Evolutionary conservation across 306 rosid species (phyloP).

Genomic region (Amphicarpaea edgeworthii): DNA sequence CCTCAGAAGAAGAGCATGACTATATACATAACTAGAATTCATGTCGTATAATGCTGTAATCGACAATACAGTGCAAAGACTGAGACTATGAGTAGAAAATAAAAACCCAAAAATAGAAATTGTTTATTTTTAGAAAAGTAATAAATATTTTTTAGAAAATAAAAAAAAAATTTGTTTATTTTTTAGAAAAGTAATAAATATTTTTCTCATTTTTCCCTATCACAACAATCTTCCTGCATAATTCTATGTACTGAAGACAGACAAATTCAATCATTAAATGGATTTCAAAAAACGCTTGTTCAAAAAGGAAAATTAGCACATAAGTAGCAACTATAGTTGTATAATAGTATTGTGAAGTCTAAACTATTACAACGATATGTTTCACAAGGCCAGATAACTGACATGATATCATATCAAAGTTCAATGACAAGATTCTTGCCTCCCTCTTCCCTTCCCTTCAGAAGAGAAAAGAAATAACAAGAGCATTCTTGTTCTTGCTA

Average conservation of each 20-base stretch:
- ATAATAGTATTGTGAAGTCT: not conserved
- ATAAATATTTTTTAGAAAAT: not conserved
- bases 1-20: not conserved
- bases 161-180: too few species aligned
- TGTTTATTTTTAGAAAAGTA: conserved; percentile 6
- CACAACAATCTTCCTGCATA: conserved; percentile 14
- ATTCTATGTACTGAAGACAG: conserved; percentile 5
- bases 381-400: not conserved
- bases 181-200: not conserved
- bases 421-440: conserved; percentile 10
- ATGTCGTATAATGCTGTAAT: not conserved
- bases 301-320: conserved; percentile 3
- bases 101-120: not conserved
- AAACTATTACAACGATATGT: conserved; percentile 2
- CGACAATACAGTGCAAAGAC: not conserved
- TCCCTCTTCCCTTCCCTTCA: not conserved
- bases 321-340: not conserved
- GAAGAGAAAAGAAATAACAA: not conserved
- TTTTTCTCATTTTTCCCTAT: not conserved
- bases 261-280: not conserved
- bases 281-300: too few species aligned
- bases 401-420: conserved; percentile 23
- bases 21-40: not conserved
- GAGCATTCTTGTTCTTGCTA: not conserved
- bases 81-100: not conserved